Base-by-base conservation (phyloP, 78 protist species). In the Mastigamoeba balamuthi region DNA sequence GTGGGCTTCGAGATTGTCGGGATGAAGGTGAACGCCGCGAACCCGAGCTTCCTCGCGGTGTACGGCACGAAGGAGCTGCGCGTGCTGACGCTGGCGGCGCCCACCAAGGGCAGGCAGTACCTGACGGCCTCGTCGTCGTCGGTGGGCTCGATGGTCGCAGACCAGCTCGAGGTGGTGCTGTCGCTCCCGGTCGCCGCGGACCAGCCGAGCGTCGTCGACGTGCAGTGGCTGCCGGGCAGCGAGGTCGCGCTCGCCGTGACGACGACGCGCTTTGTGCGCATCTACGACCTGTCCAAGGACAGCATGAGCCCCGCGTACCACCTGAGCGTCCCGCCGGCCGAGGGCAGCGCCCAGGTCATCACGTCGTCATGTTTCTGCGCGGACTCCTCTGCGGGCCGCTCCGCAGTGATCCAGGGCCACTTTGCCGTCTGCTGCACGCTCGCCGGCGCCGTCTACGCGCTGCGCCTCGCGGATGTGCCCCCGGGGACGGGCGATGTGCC, bases 211-310 rank as follows among this genome's bases (percentile, higher is more conserved):
- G 41, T 85, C 36, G 63, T 75, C 35, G 58, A 44, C 36, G 79
- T 77, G 10, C 78, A 82, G 35, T 85, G 90, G 90, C 44, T 85
- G 7, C 82, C 83, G 38, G 87, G 83, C 10, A 41, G 74, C 17
- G 82, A 85, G 48, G 63, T 40, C 38, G 79, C 66, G 17, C 68
- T 85, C 40, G 81, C 74, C 4, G 82, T 85, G 1, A 77, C 66
- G 5, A 83, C 90, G 25, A 83, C 76, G 17, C 77, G 74, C 10
- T 80, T 63, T 7, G 74, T 78, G 67, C 71, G 75, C 43, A 33
- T 89, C 10, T 87, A 72, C 69, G 88, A 89, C 67, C 65, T 89
- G 3, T 53, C 89, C 0, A 7, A 8, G 37, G 88, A 86, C 76
- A 71, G n/a, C 27, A 4, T 78, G n/a, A 40, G 75, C 6, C 93